A percentile compares a stretch with the other conserved stretches of the same genome.
phyloP scores from a whole-genome alignment of 2,329 filamentous ascomycete species.

The Hortaea werneckii region DNA sequence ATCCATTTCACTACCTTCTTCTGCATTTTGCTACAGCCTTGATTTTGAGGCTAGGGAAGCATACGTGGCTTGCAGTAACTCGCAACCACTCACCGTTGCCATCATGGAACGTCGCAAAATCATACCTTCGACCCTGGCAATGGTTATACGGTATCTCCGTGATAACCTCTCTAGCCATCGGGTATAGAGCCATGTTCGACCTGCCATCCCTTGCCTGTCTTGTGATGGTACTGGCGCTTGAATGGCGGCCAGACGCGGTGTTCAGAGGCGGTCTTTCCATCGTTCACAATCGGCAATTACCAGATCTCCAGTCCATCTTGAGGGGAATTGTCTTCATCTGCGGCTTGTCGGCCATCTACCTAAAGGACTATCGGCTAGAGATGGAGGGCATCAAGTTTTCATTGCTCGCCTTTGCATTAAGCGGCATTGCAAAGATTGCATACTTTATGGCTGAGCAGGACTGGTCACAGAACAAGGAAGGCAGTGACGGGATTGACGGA shows the following conservation, averaged over 20 bases:
- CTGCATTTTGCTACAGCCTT: background rate
- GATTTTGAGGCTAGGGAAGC: background rate
- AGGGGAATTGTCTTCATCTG: background rate
- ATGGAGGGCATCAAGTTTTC: background rate
- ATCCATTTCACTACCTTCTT: background rate
- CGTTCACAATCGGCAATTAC: background rate
- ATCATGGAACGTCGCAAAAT: background rate
- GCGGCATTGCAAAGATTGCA: background rate
- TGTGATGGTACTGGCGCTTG: background rate
- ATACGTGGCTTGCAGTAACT: too few relatives aligned
- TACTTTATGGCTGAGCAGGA: background rate
- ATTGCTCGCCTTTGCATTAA: background rate
- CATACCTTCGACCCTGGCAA: too few relatives aligned
- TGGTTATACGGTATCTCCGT: too few relatives aligned
- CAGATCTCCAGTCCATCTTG: background rate
- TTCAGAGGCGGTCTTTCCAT: background rate
- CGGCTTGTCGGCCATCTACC: background rate
- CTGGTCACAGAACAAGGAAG: background rate
- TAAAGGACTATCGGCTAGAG: background rate
- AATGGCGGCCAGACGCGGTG: background rate
- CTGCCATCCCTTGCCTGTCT: background rate
- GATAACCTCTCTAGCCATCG: background rate
- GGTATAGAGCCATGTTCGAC: constrained; percentile 1
- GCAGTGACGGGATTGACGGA: background rate
- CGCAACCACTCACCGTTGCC: background rate